A percentile compares a stretch with the other conserved stretches of the same genome.
Conservation (phyloP, 768 basidiomycete genomes). For the Boletus tomentosulus region DNA sequence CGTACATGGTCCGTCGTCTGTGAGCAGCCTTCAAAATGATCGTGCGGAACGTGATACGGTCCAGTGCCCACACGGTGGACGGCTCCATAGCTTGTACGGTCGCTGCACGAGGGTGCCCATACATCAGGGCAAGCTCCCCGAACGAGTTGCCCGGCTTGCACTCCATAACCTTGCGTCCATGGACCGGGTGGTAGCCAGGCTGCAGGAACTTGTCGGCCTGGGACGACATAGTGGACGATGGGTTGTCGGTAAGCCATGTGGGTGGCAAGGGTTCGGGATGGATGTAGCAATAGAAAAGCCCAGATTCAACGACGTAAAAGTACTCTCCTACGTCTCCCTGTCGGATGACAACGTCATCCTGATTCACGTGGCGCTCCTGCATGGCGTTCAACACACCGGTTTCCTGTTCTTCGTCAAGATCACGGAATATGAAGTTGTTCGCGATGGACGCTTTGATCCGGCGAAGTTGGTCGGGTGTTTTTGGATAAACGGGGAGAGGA, state of each 20-base stretch:
- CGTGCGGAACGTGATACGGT: slow-evolving; percentile 96
- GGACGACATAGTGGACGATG: slow-evolving; percentile 34
- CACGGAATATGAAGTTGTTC: slow-evolving; percentile 91
- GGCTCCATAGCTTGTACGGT: slow-evolving; percentile 83
- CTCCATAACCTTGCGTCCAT: slow-evolving; percentile 80
- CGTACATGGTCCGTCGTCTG: slow-evolving; percentile 91
- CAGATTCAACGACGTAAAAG: slow-evolving; percentile 95
- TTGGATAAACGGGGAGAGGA: slow-evolving; percentile 70
- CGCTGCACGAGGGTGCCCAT: slow-evolving; percentile 93
- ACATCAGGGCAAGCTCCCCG: slow-evolving; percentile 97
- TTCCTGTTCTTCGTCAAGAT: slow-evolving; percentile 95
- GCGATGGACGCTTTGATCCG: slow-evolving; percentile 86
- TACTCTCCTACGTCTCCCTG: slow-evolving; percentile 97
- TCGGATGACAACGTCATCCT: slow-evolving; percentile 87
- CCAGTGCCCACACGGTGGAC: slow-evolving; percentile 89
- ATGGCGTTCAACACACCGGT: slow-evolving; percentile 91
- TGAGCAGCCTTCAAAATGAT: slow-evolving; percentile 94
- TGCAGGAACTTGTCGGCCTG: slow-evolving; percentile 55
- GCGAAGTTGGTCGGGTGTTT: slow-evolving; percentile 77
- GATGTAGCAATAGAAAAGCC: slow-evolving; percentile 80
- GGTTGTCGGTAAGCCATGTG: slow-evolving; percentile 47
- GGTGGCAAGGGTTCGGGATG: slow-evolving; percentile 63
- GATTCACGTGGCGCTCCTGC: slow-evolving; percentile 73
- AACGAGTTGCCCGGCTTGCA: slow-evolving; percentile 85
- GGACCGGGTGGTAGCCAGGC: slow-evolving; percentile 62